phyloP scores from a whole-genome alignment of 352 stramenopile genomes.

The Pythium graminicola region DNA sequence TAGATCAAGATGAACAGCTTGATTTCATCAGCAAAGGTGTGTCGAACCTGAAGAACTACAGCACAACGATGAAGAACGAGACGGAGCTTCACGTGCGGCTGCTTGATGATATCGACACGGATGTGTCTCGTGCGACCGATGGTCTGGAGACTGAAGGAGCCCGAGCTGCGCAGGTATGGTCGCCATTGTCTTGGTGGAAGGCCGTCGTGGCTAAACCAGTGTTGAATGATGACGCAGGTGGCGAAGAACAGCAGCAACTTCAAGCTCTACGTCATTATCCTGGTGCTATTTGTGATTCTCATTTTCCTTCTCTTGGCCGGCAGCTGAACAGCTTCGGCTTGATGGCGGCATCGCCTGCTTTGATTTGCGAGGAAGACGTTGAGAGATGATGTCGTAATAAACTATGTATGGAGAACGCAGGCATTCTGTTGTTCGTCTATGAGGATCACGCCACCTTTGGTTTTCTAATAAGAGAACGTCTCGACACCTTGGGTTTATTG shows the following conservation, averaged over 20 bases:
- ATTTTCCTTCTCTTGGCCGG: slow-evolving; percentile 83
- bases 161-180: slow-evolving; percentile 46
- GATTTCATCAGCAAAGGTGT: slow-evolving; percentile 78
- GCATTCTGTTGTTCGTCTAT: background rate
- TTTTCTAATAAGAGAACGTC: slow-evolving; percentile 2
- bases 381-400: slow-evolving; percentile 2
- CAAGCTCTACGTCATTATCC: slow-evolving; percentile 89
- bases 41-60: slow-evolving; percentile 82
- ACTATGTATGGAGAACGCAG: slow-evolving; percentile 11
- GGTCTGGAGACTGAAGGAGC: slow-evolving; percentile 81
- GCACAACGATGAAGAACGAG: slow-evolving; percentile 83
- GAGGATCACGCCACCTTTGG: slow-evolving; percentile 13
- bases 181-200: background rate
- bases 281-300: slow-evolving; percentile 80
- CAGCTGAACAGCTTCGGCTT: too few species aligned
- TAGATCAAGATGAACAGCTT: slow-evolving; percentile 83
- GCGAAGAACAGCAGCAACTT: slow-evolving; percentile 94
- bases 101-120: slow-evolving; percentile 84
- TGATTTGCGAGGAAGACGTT: too few species aligned
- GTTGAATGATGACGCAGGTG: slow-evolving; percentile 38
- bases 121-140: slow-evolving; percentile 75
- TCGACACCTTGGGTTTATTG: background rate
- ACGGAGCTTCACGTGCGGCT: slow-evolving; percentile 85
- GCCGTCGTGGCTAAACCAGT: too few species aligned
- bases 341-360: too few species aligned